Base-by-base conservation (phyloP, 306 rosid species). In the Aeschynomene evenia region DNA sequence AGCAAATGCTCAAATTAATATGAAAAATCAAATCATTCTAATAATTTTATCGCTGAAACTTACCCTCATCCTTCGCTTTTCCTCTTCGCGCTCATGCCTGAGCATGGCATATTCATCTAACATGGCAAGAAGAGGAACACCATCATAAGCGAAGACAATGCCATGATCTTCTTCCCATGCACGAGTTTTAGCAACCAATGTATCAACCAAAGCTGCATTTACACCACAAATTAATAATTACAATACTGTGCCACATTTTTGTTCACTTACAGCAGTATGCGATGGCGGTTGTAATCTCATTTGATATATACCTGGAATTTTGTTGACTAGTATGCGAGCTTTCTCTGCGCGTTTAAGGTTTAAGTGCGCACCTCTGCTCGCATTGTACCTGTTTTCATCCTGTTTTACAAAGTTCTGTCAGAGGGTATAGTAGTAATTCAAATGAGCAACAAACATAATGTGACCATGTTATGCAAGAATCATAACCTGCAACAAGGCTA, bases 361-460 rank as follows among this genome's bases (percentile, higher is more conserved):
- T 70, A 95, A 74, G 82, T 95, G 99, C n/a, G 99, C 99, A 54
- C 99, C 99, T 81, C 99, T 86, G 80, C 99, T 95, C 31, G 96
- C 95, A 83, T 95, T 95, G 15, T 95, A 95, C 84, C 99, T 95
- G 86, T 95, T 95, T n/a, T 95, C 96, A 69, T 95, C 99, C 99
- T 95, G 91, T 81, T 82, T 81, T 46, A 61, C 74, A 83, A 49
- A 52, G 52, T 22, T 75, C 34, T 15, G 71, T 70, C 50, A 66
- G 80, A 77, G 14, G 59, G 45, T 20, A 72, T 15, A 45, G 53
- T 20, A 39, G 51, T 49, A 21, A 24, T 56, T 12, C 7, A 70
- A 55, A 70, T 18, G 50, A 40, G 46, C 31, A 71, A 29, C 22
- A 39, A 71, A 29, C 22, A 39, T 31, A 49, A 7, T 6, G 34